Base-by-base conservation (phyloP, 1,139 yeast species). In the Yamadazyma aaseri region DNA sequence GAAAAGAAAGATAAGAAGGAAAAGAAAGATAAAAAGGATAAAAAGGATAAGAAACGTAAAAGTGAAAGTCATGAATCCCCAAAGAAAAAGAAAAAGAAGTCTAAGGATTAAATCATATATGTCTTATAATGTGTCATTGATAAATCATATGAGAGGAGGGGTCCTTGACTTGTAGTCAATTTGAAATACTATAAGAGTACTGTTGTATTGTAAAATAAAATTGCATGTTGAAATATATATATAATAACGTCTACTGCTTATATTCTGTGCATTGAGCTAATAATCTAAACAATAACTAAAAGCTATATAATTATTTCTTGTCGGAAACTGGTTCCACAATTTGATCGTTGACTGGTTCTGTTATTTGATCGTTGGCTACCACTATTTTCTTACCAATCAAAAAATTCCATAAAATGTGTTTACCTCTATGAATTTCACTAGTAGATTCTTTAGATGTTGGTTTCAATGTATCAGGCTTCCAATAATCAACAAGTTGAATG, bases 1-100 rank as follows among this genome's bases (percentile, higher is more conserved):
- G 66, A 73, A 46, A 60, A 73, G 67, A 71, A 60, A 71, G 79
- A 74, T 47, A 65, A 73, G 58, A 71, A 71, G 45, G 71, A 75
- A 47, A 70, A 76, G 61, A 71, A 74, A 47, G 75, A 76, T 50
- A 72, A 78, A 55, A 71, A 75, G 45, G 71, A 74, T 47, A 66
- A 74, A 51, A 68, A 74, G 42, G 64, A 62, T 17, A 71, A 74
- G 63, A 71, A 75, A 58, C 69, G 77, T 46, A 71, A 76, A 58
- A 69, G 70, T 38, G 74, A 73, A 31, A 72, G 66, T 46, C 74
- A 64, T 29, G 76, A 65, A 45, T 47, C 65, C 20, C 64, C 65
- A 42, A 63, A 60, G 54, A 63, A 63, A 50, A 65, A 65, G 67
- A 71, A 73, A 61, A 67, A 73, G 66, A 71, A 73, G 65, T 65